Percentiles rank a stretch among this genome's conserved stretches.
These are phyloP conservation scores for Sclerospora graminicola DNA, from an alignment of 352 stramenopile species.

Conservation along the genomic window DNA sequence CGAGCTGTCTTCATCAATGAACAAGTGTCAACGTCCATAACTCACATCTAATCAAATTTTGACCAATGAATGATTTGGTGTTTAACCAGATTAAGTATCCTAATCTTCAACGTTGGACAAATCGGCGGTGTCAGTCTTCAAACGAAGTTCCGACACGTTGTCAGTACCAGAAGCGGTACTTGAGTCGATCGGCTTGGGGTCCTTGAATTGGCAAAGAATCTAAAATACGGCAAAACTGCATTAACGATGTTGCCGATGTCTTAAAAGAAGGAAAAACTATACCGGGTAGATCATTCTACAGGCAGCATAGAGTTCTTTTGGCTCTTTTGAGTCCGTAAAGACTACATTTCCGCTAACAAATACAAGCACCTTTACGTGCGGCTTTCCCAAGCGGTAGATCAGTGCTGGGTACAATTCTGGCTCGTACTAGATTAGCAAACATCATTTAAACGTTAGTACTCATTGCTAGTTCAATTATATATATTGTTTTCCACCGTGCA, in stretches of 20 bases:
- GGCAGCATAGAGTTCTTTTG: slow-evolving; percentile 66
- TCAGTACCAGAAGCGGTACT: background rate
- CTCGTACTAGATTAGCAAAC: slow-evolving; percentile 82
- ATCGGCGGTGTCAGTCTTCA: slow-evolving; percentile 20
- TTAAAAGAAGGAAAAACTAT: slow-evolving; percentile 1
- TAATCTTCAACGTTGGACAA: slow-evolving; percentile 35
- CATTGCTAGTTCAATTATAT: background rate
- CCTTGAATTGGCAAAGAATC: slow-evolving; percentile 53
- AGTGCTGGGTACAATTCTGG: slow-evolving; percentile 98
- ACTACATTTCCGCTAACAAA: slow-evolving; percentile 98
- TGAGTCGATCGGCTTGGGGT: slow-evolving; percentile 26
- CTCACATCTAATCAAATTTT: too few relatives aligned
- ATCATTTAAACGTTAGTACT: background rate
- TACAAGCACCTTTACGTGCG: slow-evolving; percentile 97
- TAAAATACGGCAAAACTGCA: slow-evolving; percentile 17
- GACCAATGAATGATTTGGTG: too few relatives aligned
- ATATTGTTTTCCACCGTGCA: slow-evolving; percentile 29
- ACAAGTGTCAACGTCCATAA: too few relatives aligned
- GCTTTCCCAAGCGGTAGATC: slow-evolving; percentile 96
- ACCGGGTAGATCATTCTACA: slow-evolving; percentile 77
- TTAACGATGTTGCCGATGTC: background rate
- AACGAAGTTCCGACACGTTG: background rate
- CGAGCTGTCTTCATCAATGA: slow-evolving; percentile 13
- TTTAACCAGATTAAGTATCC: too few relatives aligned
- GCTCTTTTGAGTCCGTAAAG: slow-evolving; percentile 90